Evolutionary conservation across 805 yeast species (phyloP).

Genomic region (Yarrowia keelungensis): DNA sequence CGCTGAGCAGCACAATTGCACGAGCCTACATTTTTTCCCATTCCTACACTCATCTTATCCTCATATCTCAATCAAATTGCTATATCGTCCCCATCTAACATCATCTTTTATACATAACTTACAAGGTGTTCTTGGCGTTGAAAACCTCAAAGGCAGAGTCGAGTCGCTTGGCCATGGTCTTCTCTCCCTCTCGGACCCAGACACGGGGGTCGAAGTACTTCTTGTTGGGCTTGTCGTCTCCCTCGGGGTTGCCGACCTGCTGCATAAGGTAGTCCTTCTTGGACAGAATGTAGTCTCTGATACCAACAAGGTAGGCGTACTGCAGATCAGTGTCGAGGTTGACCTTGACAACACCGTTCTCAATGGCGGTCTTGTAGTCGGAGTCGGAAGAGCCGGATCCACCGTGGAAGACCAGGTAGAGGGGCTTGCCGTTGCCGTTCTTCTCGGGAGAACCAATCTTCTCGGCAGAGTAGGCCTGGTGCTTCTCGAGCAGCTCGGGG

Average conservation of each 20-base stretch:
- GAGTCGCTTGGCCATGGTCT: slow-evolving; percentile 92
- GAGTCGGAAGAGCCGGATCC: slow-evolving; percentile 96
- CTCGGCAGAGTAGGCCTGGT: slow-evolving; percentile 86
- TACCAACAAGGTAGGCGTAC: slow-evolving; percentile 95
- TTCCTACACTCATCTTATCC: too few species aligned
- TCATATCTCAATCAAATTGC: slow-evolving; percentile 5
- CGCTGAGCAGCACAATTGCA: too few species aligned
- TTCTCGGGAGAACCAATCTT: slow-evolving; percentile 57
- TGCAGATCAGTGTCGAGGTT: slow-evolving; percentile 99
- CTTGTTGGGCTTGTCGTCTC: slow-evolving; percentile 99
- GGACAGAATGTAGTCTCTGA: slow-evolving; percentile 94
- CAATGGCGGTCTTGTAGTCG: slow-evolving; percentile 91
- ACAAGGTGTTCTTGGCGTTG: slow-evolving; percentile 55
- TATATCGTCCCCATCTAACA: slow-evolving; percentile 35
- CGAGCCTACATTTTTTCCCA: too few species aligned
- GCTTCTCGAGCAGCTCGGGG: slow-evolving; percentile 94
- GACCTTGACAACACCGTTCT: slow-evolving; percentile 96
- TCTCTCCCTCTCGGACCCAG: slow-evolving; percentile 99
- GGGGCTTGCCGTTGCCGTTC: slow-evolving; percentile 62
- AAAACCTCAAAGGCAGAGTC: slow-evolving; percentile 82
- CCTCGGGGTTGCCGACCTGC: slow-evolving; percentile 99
- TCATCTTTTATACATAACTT: slow-evolving; percentile 41
- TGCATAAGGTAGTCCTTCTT: slow-evolving; percentile 92
- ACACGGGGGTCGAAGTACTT: slow-evolving; percentile 99
- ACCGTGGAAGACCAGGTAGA: slow-evolving; percentile 99